Base-by-base conservation (phyloP, 495 filamentous ascomycete genomes). In the Penicillium malachiteum region DNA sequence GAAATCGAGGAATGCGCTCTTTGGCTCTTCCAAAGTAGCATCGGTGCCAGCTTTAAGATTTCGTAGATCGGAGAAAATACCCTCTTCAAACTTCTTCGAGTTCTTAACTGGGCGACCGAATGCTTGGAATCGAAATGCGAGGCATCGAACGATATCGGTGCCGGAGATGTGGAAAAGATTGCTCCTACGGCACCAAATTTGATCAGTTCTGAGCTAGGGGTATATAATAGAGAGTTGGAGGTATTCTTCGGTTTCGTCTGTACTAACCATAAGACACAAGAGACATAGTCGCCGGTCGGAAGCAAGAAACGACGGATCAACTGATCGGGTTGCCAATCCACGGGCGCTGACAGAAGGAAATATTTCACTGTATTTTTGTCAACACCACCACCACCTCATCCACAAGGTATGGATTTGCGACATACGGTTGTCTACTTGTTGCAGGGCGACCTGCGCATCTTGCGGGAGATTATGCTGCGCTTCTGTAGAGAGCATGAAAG, bases 41-140 rank as follows among this genome's bases (percentile, higher is more conserved):
- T 98, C 94, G 66, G 92, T 97, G 48, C 94, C 94, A 52, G 94
- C 92, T 75, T 98, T 98, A 56, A 98, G 81, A 68, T 98, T 98
- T 70, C 94, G 90, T 71, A 98, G 79, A 69, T 98, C 94, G 34
- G 94, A 98, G 78, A 98, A 98, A 72, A 98, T 97, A 57, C 94
- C 94, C 71, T 98, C 94, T 73, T 98, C 94, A 70, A 98, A 98
- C 72, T 98, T 98, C 78, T 98, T 98, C 33, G 95, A 95, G 78
- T 98, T 98, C 83, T 97, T 97, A 37, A 98, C 94, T 3, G 94
- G 94, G 39, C 94, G 90, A 52, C 94, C 94, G 61, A 98, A 98
- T 42, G 94, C 94, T 72, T 97, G 93, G 78, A 98, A 98, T 66
- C 94, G 85, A 78, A 98, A 98, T 18, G 95, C 94, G 34, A 98